These are phyloP conservation scores for Chionographis japonica DNA, from an alignment of 106 monocot species.

Conservation along the genomic window DNA sequence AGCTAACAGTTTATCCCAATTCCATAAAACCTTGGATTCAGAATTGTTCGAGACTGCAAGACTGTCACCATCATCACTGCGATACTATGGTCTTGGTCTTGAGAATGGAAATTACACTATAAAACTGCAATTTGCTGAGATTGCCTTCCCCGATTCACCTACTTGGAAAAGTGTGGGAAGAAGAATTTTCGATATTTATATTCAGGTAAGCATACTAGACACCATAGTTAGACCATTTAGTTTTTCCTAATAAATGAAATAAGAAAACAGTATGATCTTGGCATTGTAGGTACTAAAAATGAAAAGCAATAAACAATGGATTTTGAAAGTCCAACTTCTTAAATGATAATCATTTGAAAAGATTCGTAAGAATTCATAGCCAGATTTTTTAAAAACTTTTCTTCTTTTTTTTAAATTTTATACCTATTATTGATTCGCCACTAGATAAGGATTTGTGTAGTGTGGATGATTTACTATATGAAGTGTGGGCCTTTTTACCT, in stretches of 20 bases:
- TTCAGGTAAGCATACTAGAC: conserved; percentile 51
- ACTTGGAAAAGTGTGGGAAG: conserved; percentile 64
- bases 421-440: too few relatives aligned
- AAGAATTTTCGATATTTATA: conserved; percentile 81
- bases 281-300: too few relatives aligned
- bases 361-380: too few relatives aligned
- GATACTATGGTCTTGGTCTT: conserved; percentile 91
- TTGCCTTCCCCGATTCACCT: conserved; percentile 16
- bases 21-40: conserved; percentile 63
- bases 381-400: too few relatives aligned
- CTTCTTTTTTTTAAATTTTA: too few relatives aligned
- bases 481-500: too few relatives aligned
- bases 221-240: background rate
- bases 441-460: too few relatives aligned
- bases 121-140: conserved; percentile 65
- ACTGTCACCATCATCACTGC: conserved; percentile 75
- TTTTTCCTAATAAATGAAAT: background rate
- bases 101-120: conserved; percentile 87
- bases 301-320: too few relatives aligned
- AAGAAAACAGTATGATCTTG: too few relatives aligned
- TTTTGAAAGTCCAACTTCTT: too few relatives aligned
- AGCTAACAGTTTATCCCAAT: conserved; percentile 29
- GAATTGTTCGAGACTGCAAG: conserved; percentile 74
- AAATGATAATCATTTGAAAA: too few relatives aligned
- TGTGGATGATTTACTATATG: too few relatives aligned